Percentiles rank a stretch among this genome's conserved stretches.
phyloP scores from a whole-genome alignment of 2,329 filamentous ascomycete species.

The Colletotrichum cereale region DNA sequence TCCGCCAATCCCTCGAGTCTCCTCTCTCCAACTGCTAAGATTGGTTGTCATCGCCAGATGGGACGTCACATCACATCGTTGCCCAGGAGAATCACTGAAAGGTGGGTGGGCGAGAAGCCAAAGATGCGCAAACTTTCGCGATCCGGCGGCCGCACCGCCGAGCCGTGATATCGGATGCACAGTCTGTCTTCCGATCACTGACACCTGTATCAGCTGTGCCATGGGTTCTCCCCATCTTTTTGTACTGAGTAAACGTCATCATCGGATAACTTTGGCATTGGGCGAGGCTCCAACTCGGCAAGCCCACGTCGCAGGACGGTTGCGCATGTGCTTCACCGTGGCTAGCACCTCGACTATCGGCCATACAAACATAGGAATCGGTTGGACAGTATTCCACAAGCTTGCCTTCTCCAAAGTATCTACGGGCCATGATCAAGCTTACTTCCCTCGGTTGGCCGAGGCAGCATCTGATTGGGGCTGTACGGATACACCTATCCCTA shows the following conservation, averaged over 20 bases:
- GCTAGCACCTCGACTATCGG: slow-evolving; percentile 4
- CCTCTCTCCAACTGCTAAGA: slow-evolving; percentile 11
- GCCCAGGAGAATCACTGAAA: neutral
- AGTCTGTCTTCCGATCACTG: slow-evolving; percentile 14
- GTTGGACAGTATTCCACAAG: neutral
- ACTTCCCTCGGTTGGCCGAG: slow-evolving; percentile 6
- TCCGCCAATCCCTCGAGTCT: slow-evolving; percentile 18
- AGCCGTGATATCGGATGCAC: slow-evolving; percentile 2
- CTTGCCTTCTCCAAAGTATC: neutral
- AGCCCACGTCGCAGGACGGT: slow-evolving; percentile 30
- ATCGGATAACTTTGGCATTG: slow-evolving; percentile 25
- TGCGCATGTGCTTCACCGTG: slow-evolving; percentile 36
- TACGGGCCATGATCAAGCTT: slow-evolving; percentile 13
- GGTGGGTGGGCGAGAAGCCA: neutral
- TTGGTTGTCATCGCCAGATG: neutral
- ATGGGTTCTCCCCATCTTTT: slow-evolving; percentile 5
- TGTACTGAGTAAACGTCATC: slow-evolving; percentile 23
- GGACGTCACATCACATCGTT: neutral
- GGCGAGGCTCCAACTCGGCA: slow-evolving; percentile 15
- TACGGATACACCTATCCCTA: neutral
- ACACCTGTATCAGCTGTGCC: slow-evolving; percentile 7
- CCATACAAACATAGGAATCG: neutral
- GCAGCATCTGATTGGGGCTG: neutral
- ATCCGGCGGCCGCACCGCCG: slow-evolving; percentile 11
- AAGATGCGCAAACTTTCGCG: slow-evolving; percentile 2